These are phyloP conservation scores for Yarrowia galli DNA, from an alignment of 1,139 yeast genomes.

Conservation along the genomic window DNA sequence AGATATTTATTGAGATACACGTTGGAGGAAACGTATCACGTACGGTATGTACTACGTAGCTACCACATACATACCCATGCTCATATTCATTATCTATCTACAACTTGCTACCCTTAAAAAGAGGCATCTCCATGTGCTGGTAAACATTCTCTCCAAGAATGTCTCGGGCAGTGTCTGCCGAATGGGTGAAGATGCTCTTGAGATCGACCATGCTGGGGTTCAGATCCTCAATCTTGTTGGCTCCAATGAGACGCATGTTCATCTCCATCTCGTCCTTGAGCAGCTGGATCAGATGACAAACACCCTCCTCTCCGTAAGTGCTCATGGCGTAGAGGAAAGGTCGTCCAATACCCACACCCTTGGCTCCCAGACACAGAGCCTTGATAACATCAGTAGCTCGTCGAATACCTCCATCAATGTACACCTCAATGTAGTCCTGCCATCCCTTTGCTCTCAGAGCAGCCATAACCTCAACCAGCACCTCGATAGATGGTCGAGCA, in stretches of 20 bases:
- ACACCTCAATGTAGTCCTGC: constrained; percentile 66
- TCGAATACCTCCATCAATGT: constrained; percentile 77
- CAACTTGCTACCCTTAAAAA: constrained; percentile 48
- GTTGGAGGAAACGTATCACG: not conserved
- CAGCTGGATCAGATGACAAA: constrained; percentile 74
- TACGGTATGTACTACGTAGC: no score
- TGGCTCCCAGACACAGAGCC: constrained; percentile 78
- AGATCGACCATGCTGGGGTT: constrained; percentile 63
- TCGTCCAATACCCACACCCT: constrained; percentile 79
- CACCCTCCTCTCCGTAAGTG: constrained; percentile 81
- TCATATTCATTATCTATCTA: constrained; percentile 30
- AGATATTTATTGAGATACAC: constrained; percentile 32
- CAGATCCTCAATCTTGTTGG: constrained; percentile 67
- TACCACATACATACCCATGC: not conserved
- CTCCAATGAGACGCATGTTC: constrained; percentile 91
- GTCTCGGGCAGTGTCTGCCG: constrained; percentile 59
- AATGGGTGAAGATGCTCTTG: constrained; percentile 52
- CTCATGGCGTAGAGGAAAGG: constrained; percentile 81
- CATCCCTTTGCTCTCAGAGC: constrained; percentile 58
- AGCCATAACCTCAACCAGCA: constrained; percentile 69
- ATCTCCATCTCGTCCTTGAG: constrained; percentile 81
- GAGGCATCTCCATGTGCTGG: constrained; percentile 49
- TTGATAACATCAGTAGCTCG: constrained; percentile 76
- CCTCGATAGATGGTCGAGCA: constrained; percentile 71
- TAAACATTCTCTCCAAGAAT: constrained; percentile 56